Evolutionary conservation across 768 basidiomycete species (phyloP), one percentile per base, ranked within the genome.

Genomic region (Pleurotus djamor): DNA sequence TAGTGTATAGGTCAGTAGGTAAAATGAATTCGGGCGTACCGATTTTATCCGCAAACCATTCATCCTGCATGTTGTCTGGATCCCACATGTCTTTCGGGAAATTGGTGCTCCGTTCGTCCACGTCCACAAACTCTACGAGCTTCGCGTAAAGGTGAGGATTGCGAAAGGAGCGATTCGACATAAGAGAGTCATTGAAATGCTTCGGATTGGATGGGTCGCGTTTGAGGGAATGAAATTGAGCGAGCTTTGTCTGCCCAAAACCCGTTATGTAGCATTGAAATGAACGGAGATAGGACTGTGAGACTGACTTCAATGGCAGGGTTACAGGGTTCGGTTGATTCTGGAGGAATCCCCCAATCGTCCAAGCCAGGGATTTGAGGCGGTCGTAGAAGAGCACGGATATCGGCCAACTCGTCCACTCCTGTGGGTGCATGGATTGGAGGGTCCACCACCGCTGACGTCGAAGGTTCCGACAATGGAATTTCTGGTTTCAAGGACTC

Each of bases 141-240:
- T 94, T 94, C 10, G 92, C 80, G 72, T 96, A 97, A n/a, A 98
- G 83, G 67, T 97, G 93, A 0, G 96, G 96, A 67, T 99, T 99
- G 32, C 94, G 87, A 74, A 98, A 99, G 4, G 94, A 88, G 47
- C 93, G 88, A 64, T 91, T 93, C 6, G 88, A 85, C 87, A 98
- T 93, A 44, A 99, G 82, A 1, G 92, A 92, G 71, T 97, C 94
- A 71, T 98, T 99, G 77, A 97, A 98, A 71, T 97, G 95, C 64
- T 88, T 87, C 1, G 91, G 89, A 65, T 83, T 81, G 1, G 61
- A 60, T 8, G 83, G 68, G 65, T 87, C 81, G 33, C 77, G 72
- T 70, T 94, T 93, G 49, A 98, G 79, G 0, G 79, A 67, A 58
- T 88, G 82, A 66, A 97, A 98, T 54, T 90, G 86, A 0, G 82